Percentiles rank a stretch among this genome's conserved stretches.
Evolutionary conservation across 1,284 basidiomycete species (phyloP).

Genomic region (Cryptococcus sp.): DNA sequence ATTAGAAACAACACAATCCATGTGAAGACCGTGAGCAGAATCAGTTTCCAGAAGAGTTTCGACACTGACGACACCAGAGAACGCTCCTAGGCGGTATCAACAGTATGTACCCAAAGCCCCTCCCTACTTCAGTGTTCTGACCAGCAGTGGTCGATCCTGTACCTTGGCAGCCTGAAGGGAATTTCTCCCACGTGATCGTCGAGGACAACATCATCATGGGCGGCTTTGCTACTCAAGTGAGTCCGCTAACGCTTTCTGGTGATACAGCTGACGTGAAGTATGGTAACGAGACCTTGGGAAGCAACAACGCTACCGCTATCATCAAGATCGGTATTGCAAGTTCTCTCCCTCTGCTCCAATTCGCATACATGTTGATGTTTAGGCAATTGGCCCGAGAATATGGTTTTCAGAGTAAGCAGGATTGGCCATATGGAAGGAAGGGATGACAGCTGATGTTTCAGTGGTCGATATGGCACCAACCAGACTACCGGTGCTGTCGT

Average conservation of each 20-base stretch:
- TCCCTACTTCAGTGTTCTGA: not conserved
- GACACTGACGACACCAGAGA: constrained; percentile 22
- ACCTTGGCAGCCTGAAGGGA: constrained; percentile 59
- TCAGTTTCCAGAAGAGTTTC: constrained; percentile 56
- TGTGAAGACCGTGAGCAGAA: constrained; percentile 66
- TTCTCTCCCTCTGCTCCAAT: not conserved
- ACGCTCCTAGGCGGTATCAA: constrained; percentile 69
- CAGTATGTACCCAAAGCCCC: constrained; percentile 10
- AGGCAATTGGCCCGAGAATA: constrained; percentile 62
- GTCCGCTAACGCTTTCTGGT: not conserved
- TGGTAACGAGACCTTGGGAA: constrained; percentile 26
- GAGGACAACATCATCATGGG: constrained; percentile 60
- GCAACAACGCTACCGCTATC: constrained; percentile 27
- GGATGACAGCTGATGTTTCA: not conserved
- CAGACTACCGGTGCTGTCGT: constrained; percentile 59
- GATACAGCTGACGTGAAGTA: not conserved
- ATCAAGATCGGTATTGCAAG: constrained; percentile 40
- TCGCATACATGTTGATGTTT: constrained; percentile 30
- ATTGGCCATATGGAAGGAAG: too few relatives aligned
- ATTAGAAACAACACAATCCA: constrained; percentile 72
- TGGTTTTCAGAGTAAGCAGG: constrained; percentile 63
- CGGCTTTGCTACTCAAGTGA: constrained; percentile 28
- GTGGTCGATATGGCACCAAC: constrained; percentile 54
- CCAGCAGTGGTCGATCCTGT: constrained; percentile 61
- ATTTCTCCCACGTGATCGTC: constrained; percentile 64